Conservation (phyloP, 805 yeast species). For the Ogataea populi-albae region DNA sequence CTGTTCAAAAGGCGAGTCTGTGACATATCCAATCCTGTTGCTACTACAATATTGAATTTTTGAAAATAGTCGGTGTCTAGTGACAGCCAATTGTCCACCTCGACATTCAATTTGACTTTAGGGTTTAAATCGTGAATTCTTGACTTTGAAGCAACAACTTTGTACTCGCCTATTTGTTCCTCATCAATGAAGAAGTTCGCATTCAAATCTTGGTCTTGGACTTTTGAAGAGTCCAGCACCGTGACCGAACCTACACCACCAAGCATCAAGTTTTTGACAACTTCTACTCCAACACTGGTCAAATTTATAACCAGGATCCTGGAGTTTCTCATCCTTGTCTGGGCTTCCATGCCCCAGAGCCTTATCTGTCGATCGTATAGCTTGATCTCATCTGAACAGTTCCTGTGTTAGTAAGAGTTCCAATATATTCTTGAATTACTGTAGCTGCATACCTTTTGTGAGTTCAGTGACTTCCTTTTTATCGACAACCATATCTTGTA, state of each 20-base stretch:
- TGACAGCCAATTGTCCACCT: slow-evolving; percentile 31
- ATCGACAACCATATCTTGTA: no score
- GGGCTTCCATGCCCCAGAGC: slow-evolving; percentile 95
- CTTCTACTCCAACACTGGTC: slow-evolving; percentile 78
- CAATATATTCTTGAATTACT: not conserved
- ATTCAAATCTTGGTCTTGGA: slow-evolving; percentile 61
- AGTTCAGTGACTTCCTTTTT: slow-evolving; percentile 4
- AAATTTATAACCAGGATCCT: slow-evolving; percentile 66
- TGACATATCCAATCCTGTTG: slow-evolving; percentile 54
- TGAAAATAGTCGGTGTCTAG: slow-evolving; percentile 39
- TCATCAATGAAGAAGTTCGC: slow-evolving; percentile 71
- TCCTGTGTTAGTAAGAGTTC: slow-evolving; percentile 2
- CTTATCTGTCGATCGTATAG: slow-evolving; percentile 93
- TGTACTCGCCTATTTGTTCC: slow-evolving; percentile 51
- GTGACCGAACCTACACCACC: slow-evolving; percentile 84
- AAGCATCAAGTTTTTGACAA: slow-evolving; percentile 77
- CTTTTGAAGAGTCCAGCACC: slow-evolving; percentile 56
- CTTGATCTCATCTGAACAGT: slow-evolving; percentile 69
- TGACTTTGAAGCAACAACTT: slow-evolving; percentile 51
- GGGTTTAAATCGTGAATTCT: slow-evolving; percentile 75
- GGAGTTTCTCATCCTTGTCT: slow-evolving; percentile 69
- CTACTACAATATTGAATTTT: slow-evolving; percentile 68
- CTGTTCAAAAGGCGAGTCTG: slow-evolving; percentile 50
- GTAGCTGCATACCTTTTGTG: slow-evolving; percentile 14
- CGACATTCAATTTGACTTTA: slow-evolving; percentile 58